Evolutionary conservation across 352 stramenopile genomes (phyloP), one percentile per base, ranked within the genome.

Genomic region (Elongisporangium senticosum): DNA sequence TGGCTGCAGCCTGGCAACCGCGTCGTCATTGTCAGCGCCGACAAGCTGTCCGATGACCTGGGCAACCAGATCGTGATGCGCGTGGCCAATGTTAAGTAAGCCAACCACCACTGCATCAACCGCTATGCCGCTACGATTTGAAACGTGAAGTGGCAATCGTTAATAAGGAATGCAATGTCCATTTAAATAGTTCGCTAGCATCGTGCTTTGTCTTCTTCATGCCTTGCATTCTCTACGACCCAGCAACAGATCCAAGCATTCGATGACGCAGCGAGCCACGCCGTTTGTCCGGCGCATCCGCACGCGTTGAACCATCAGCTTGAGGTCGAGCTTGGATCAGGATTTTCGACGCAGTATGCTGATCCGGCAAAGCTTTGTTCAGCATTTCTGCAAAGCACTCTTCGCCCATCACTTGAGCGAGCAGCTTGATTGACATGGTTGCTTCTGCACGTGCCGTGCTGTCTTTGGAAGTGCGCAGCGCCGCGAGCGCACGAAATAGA

Each of bases 1-100:
- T 97, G 92, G 84, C 72, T 96, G 55, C 75, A 83, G 48, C 62
- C 73, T 4, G 92, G 92, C 49, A 90, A 98, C 76, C 79, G 87
- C 53, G 89, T 98, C 54, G 88, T 98, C 22, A 71, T 96, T 49
- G 74, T 95, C 53, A 91, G 79, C 58, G 80, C 79, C 49, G 86
- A 93, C 71, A 85, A 82, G 57, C 71, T 91, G 37, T 90, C 76
- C 58, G 68, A 89, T 59, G 83, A 92, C 61, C 75, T 93, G 20
- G 83, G 82, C 61, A 83, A 90, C 55, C 79, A 93, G 68, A 91
- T 90, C 49, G 69, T 92, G 59, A 84, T 95, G 77, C 78, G 82
- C 21, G 83, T 95, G 10, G 86, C 84, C 26, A 78, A 88, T 57
- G 83, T 95, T 15, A 71, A 73, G 53, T 92, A 91, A 86, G 62